Evolutionary conservation across 164 flowering plant genomes (phyloP).

Genomic region (grape (Vitis vinifera)): DNA sequence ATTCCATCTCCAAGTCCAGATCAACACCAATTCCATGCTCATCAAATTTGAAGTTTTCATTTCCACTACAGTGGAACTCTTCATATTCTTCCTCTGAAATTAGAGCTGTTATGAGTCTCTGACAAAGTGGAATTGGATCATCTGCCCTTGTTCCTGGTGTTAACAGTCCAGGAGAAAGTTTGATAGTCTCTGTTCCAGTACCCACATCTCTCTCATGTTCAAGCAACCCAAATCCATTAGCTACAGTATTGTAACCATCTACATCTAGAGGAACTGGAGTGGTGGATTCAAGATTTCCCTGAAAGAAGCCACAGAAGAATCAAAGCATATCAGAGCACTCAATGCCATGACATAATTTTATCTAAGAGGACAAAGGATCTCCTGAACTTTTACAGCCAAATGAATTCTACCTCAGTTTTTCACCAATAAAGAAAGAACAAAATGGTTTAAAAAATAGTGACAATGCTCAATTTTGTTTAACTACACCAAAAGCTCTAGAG

Average conservation of each 20-base stretch:
- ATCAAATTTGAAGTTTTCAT: slow-evolving; percentile 40
- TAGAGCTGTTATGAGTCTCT: slow-evolving; percentile 70
- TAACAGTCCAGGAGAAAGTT: slow-evolving; percentile 29
- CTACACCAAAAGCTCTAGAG: too few relatives aligned
- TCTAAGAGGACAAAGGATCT: neutral
- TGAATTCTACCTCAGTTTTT: slow-evolving; percentile 1
- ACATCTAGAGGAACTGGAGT: slow-evolving; percentile 18
- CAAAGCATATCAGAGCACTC: neutral
- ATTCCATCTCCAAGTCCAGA: slow-evolving; percentile 44
- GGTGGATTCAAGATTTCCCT: slow-evolving; percentile 42
- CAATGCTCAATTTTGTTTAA: neutral
- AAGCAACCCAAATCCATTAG: slow-evolving; percentile 33
- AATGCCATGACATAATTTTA: neutral
- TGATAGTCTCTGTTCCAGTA: slow-evolving; percentile 22
- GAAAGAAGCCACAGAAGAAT: slow-evolving; percentile 6
- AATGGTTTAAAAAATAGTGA: neutral
- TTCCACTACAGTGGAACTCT: slow-evolving; percentile 27
- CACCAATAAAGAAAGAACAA: neutral
- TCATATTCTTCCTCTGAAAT: slow-evolving; percentile 59
- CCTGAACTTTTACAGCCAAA: neutral
- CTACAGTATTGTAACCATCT: slow-evolving; percentile 25
- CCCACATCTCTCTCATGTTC: slow-evolving; percentile 29
- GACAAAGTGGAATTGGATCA: slow-evolving; percentile 48
- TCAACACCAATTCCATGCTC: slow-evolving; percentile 41
- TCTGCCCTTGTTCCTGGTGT: slow-evolving; percentile 17